Base-by-base conservation (phyloP, 2,329 filamentous ascomycete genomes). In the Talaromyces verruculosus region DNA sequence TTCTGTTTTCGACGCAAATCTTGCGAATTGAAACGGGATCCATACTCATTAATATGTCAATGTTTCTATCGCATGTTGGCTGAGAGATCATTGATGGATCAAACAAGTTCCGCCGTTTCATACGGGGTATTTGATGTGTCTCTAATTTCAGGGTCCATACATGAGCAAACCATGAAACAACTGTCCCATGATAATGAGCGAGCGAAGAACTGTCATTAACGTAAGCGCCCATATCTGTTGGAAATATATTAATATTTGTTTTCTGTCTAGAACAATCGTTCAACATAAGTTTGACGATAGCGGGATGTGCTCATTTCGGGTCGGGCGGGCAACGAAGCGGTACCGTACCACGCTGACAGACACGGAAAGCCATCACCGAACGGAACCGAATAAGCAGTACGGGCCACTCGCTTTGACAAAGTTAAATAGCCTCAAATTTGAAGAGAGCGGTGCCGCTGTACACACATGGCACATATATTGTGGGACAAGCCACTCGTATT, bases 141-240 rank as follows among this genome's bases (percentile, higher is more conserved):
- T 57, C 53, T 25, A 39, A 59, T 39, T 39, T 47, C 22, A 62
- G 45, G 60, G 45, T 41, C 45, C 60, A 41, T 19, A 61, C 59
- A 13, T 58, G 30, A 58, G 25, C 22, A 28, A 6, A 5, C 43
- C 22, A 28, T 55, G 61, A 63, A 63, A 63, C 45, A 41, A 43
- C 19, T 61, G 13, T 39, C 45, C 30, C 61, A 47, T 63, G 47
- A 22, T 10, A 63, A 63, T 63, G 17, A 63, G 43, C n/a, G 43
- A 49, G 30, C 15, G 22, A 28, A 17, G 13, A 51, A 28, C 45
- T 25, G 19, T 17, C 5, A 17, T 28, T 15, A 6, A 25, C 3
- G 33, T 22, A 37, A 17, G 19, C 17, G 33, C n/a, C 28, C 0
- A 37, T 25, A 15, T 3, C n/a, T 25, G n/a, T n/a, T 57, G 11